Evolutionary conservation across 1,284 basidiomycete genomes (phyloP), one percentile per base, ranked within the genome.

Genomic region (Ustilago loliicola): DNA sequence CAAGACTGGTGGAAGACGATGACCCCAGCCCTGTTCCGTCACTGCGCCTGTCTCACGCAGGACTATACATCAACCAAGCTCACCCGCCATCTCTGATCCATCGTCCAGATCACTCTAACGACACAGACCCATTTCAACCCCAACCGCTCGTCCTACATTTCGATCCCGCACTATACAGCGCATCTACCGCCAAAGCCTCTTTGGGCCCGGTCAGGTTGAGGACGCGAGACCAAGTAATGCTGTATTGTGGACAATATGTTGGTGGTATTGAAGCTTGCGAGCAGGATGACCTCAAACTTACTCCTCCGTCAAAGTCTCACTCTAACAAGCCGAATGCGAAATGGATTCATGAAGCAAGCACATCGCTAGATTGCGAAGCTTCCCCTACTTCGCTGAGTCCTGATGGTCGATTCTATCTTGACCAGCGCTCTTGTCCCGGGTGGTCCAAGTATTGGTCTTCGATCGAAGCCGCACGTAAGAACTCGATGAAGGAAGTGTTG

Each of bases 231-330:
- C 66, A 77, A 17, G 79, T 77, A 29, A 80, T 74, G 71, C 51
- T 75, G 29, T 57, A 72, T 17, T 80, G 78, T 58, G 78, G 78
- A 2, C 27, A 61, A 7, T 36, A 63, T 1, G 10, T 51, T 0
- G 79, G 75, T 32, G 79, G 79, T 15, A 78, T 80, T 55, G 79
- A 80, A 32, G 60, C 56, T 45, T 80, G 79, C 57, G 65, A 78
- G 50, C 15, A 23, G 13, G 72, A 78, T 53, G 79, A 80, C 36
- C 61, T 78, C 36, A 25, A 57, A 10, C 63, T 66, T 17, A 32
- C 69, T 11, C 42, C 53, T 23, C 48, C 63, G 23, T 47, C 68
- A 15, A 51, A 29, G 19, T 47, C 50, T 3, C 68, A 61, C 40
- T 40, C 66, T 27, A 51, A 55, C 3, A 23, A 21, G 0, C 32